phyloP scores from a whole-genome alignment of 2,329 filamentous ascomycete species.

The Pseudonectria foliicola region DNA sequence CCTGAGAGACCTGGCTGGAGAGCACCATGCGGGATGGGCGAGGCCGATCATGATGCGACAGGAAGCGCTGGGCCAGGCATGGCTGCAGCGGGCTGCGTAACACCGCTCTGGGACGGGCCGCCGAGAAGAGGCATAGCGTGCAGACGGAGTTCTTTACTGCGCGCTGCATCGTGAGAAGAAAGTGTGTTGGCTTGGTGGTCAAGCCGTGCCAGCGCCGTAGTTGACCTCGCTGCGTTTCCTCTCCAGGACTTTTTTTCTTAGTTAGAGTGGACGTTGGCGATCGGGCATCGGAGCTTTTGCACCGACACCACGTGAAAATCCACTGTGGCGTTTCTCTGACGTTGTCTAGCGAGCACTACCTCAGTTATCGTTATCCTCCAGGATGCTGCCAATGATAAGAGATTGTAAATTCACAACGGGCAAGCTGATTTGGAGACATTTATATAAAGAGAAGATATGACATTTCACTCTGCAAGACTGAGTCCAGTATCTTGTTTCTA shows the following conservation, averaged over 20 bases:
- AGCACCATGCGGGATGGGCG: conserved; percentile 52
- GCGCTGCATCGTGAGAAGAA: conserved; percentile 16
- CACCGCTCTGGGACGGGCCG: conserved; percentile 7
- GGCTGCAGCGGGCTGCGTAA: conserved; percentile 18
- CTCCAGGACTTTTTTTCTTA: conserved; percentile 6
- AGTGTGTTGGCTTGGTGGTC: conserved; percentile 2
- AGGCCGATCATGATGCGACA: conserved; percentile 27
- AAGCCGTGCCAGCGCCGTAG: conserved; percentile 1
- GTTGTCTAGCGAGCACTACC: too few species aligned
- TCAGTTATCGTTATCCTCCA: too few species aligned
- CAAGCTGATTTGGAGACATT: too few species aligned
- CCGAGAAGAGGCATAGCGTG: conserved; percentile 16
- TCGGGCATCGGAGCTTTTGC: conserved; percentile 17
- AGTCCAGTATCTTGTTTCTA: conserved; percentile 1
- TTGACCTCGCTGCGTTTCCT: conserved; percentile 1
- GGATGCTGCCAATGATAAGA: too few species aligned
- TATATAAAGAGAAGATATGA: too few species aligned
- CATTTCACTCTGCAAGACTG: too few species aligned
- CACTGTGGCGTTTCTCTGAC: background rate
- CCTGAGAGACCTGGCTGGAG: conserved; percentile 43
- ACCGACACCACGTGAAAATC: conserved; percentile 6
- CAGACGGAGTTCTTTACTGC: conserved; percentile 16
- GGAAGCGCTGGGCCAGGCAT: conserved; percentile 29
- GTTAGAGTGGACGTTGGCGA: background rate
- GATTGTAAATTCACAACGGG: too few species aligned